Evolutionary conservation across 805 yeast species (phyloP), one percentile per base, ranked within the genome.

Genomic region (Cyberlindnera euphorbiiphila): DNA sequence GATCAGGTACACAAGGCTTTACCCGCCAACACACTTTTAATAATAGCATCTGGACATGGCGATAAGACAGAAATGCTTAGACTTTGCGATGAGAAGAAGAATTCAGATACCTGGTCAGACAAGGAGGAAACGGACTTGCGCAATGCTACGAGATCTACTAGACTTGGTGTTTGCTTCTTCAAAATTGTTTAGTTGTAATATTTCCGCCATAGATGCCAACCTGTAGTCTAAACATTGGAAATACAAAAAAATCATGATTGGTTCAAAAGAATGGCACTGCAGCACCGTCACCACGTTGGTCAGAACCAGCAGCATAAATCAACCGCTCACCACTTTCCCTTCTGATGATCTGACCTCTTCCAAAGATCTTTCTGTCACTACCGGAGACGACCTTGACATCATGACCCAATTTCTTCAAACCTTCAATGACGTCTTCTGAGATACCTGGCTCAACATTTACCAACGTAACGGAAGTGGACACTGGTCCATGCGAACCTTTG

Each of bases 281-380:
- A 3, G 83, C 82, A 7, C 94, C 94, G 57, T 85, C 95, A n/a
- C 89, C 94, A 36, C 95, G 68, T n/a, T 68, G 71, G 48, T 85
- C 95, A 37, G 84, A 75, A 2, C 94, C 95, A 9, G 76, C 94
- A 26, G 80, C 65, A 55, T 74, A 80, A 2, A 78, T 68, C 25
- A 71, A 57, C 11, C 53, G 48, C 2, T 72, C 74, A 18, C 60
- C 50, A n/a, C 65, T 55, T 12, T 62, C 68, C 38, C 66, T 71
- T 51, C 68, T 69, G 41, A 85, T 82, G 33, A 85, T 72, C 56
- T 85, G 95, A 5, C 89, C 91, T 41, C 89, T 63, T 3, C 88
- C 88, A 59, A 76, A 74, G 3, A 61, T 49, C 13, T 59, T 54
- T 49, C 84, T 64, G 0, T 41, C 61, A 41, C 54, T 51, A 2